Percentiles rank a stretch among this genome's conserved stretches.
These are phyloP conservation scores for Fusarium torulosum DNA, from an alignment of 2,329 filamentous ascomycete genomes.

Conservation along the genomic window DNA sequence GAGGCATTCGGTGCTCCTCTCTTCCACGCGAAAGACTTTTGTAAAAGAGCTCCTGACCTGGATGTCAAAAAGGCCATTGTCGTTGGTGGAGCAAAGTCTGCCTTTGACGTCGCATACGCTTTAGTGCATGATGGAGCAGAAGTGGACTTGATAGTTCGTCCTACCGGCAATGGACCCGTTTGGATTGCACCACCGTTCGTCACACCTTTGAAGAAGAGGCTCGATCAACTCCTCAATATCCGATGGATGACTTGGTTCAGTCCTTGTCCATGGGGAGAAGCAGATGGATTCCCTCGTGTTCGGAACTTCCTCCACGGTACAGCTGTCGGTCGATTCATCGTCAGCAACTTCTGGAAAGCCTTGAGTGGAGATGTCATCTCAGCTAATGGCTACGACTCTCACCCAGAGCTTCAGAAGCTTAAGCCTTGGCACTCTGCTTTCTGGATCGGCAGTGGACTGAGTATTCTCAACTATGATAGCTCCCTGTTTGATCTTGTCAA, in stretches of 20 bases:
- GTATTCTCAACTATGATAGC: conserved; percentile 66
- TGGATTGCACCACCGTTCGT: conserved; percentile 69
- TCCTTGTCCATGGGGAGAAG: conserved; percentile 73
- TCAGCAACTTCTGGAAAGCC: conserved; percentile 63
- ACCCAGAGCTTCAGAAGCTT: conserved; percentile 56
- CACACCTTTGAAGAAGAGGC: conserved; percentile 69
- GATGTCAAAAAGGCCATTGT: conserved; percentile 57
- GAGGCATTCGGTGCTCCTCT: conserved; percentile 55
- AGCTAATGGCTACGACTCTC: conserved; percentile 60
- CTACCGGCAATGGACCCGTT: conserved; percentile 64
- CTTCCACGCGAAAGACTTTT: conserved; percentile 61
- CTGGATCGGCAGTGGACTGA: conserved; percentile 64
- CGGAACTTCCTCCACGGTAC: conserved; percentile 65
- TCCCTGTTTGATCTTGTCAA: conserved; percentile 65
- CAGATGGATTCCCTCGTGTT: conserved; percentile 63
- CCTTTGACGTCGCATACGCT: conserved; percentile 69
- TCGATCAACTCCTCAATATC: conserved; percentile 66
- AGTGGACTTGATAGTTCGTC: conserved; percentile 66
- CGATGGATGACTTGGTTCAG: conserved; percentile 74
- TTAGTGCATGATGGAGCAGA: conserved; percentile 61
- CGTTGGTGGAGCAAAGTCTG: conserved; percentile 69
- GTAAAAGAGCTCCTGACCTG: conserved; percentile 50
- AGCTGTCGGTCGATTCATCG: conserved; percentile 60
- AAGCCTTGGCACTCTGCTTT: conserved; percentile 58
- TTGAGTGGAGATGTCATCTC: conserved; percentile 61